Conservation (phyloP, 768 basidiomycete species). For the Chalciporus sphaerocephalus region DNA sequence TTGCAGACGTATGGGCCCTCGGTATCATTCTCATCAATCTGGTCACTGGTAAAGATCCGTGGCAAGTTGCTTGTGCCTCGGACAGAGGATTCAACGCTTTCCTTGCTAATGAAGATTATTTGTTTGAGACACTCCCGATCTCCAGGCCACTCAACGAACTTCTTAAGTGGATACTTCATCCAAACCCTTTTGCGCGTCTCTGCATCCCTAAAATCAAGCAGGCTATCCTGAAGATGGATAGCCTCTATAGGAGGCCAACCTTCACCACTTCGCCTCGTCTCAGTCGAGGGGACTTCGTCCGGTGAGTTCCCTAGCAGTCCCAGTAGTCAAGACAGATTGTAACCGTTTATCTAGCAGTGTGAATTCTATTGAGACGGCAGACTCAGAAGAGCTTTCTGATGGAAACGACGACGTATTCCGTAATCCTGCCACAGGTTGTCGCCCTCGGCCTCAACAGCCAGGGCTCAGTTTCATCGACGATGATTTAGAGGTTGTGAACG, state of each 20-base stretch:
- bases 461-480: no score
- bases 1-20: constrained; percentile 63
- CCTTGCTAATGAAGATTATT: constrained; percentile 14
- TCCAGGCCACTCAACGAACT: constrained; percentile 10
- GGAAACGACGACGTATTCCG: no score
- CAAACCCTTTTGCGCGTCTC: constrained; percentile 11
- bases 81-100: constrained; percentile 12
- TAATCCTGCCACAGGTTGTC: no score
- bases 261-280: no score
- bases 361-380: no score
- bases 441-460: no score
- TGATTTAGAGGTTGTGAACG: no score
- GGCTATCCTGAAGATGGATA: constrained; percentile 13
- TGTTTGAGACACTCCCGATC: constrained; percentile 14
- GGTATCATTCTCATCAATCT: constrained; percentile 83
- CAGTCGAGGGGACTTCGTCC: background rate
- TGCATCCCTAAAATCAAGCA: constrained; percentile 17
- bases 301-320: background rate
- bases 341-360: no score
- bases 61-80: constrained; percentile 9
- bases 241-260: constrained; percentile 10
- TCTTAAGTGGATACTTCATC: constrained; percentile 18
- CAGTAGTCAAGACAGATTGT: no score
- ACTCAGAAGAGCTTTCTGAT: no score
- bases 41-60: constrained; percentile 47